These are phyloP conservation scores for Pecoramyces ruminantium DNA, from an alignment of 192 early-diverging fungal species.

Conservation along the genomic window DNA sequence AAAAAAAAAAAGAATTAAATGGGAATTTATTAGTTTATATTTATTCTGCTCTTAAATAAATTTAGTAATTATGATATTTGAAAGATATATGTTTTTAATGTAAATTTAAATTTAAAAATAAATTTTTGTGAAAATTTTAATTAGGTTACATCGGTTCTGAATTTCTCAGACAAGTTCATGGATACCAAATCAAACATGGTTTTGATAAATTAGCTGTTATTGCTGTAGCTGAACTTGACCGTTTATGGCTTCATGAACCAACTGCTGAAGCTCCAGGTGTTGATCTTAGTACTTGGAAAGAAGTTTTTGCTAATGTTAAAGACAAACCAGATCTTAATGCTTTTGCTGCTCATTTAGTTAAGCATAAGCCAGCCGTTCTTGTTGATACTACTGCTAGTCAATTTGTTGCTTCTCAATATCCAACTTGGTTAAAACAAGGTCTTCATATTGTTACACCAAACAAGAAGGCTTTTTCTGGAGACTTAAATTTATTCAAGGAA, in stretches of 20 bases:
- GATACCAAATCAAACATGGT: neutral
- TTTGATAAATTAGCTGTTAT: neutral
- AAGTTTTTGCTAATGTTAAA: neutral
- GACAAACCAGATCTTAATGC: neutral
- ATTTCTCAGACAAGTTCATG: neutral
- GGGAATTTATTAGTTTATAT: too few species aligned
- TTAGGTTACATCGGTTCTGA: slow-evolving; percentile 1
- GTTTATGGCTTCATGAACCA: neutral
- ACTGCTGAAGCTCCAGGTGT: neutral
- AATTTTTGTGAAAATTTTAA: too few species aligned
- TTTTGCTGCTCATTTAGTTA: neutral
- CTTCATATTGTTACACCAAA: slow-evolving; percentile 90
- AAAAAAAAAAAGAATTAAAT: too few species aligned
- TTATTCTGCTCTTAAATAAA: too few species aligned
- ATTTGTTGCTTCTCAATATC: slow-evolving; percentile 58
- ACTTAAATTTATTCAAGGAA: slow-evolving; percentile 46
- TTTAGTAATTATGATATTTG: too few species aligned
- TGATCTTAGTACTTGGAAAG: slow-evolving; percentile 1
- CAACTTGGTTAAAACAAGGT: slow-evolving; percentile 58
- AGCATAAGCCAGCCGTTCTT: neutral
- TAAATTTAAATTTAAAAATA: too few species aligned
- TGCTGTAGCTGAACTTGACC: neutral
- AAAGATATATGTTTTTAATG: too few species aligned
- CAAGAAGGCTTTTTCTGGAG: slow-evolving; percentile 88
- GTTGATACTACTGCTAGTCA: slow-evolving; percentile 1